Percentiles rank a stretch among this genome's conserved stretches.
Conservation (phyloP, 352 stramenopile genomes). For the Phytophthora cactorum region DNA sequence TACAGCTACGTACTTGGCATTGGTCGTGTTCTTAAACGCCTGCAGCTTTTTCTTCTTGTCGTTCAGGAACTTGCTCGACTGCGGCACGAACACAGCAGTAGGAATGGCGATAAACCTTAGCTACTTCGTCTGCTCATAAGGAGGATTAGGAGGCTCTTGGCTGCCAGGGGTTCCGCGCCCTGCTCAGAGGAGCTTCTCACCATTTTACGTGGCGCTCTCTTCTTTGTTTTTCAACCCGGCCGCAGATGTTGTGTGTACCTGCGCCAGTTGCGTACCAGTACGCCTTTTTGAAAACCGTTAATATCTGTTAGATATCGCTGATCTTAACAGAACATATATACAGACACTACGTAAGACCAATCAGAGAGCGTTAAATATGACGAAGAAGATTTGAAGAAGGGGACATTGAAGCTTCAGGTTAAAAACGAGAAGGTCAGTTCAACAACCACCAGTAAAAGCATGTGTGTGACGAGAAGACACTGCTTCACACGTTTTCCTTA, state of each 20-base stretch:
- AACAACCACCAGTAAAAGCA: no score
- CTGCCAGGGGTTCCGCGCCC: neutral
- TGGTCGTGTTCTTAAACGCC: constrained; percentile 80
- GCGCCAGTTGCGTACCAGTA: no score
- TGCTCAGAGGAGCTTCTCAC: constrained; percentile 19
- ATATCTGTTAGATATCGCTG: no score
- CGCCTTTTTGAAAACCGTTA: no score
- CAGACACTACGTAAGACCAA: no score
- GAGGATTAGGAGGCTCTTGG: neutral
- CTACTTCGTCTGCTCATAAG: neutral
- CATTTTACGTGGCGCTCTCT: constrained; percentile 33
- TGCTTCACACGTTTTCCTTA: no score
- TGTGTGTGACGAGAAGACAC: no score
- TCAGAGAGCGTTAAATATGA: no score
- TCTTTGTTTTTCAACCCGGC: constrained; percentile 17
- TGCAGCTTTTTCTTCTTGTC: constrained; percentile 81
- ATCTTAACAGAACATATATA: no score
- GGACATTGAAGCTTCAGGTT: no score
- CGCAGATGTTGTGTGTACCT: constrained; percentile 2
- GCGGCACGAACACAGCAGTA: neutral
- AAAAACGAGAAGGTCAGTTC: no score
- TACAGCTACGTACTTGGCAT: constrained; percentile 53
- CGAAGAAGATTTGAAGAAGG: no score
- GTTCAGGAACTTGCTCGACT: constrained; percentile 53
- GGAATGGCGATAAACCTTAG: constrained; percentile 6